Evolutionary conservation across 768 basidiomycete genomes (phyloP).

Genomic region (Cubamyces sp.): DNA sequence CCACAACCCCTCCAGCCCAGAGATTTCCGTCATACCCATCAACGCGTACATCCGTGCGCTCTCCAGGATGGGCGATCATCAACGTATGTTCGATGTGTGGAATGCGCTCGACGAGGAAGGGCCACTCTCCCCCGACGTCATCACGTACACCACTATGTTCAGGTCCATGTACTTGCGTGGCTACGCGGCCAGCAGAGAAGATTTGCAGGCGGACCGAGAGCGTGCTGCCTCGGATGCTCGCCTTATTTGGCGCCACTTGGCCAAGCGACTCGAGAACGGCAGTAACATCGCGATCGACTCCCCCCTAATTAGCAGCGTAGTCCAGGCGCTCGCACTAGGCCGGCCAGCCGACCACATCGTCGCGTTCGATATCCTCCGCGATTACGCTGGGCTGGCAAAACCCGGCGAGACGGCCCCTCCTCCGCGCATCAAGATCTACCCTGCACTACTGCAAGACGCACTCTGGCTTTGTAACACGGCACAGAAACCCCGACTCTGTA

Average conservation of each 20-base stretch:
- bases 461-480: slow-evolving; percentile 59
- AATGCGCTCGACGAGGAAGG: slow-evolving; percentile 68
- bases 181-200: slow-evolving; percentile 27
- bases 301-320: slow-evolving; percentile 52
- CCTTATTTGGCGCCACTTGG: slow-evolving; percentile 69
- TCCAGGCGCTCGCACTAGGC: slow-evolving; percentile 61
- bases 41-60: slow-evolving; percentile 70
- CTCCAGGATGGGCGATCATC: slow-evolving; percentile 58
- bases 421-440: slow-evolving; percentile 45
- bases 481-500: slow-evolving; percentile 49
- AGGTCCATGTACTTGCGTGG: slow-evolving; percentile 45
- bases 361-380: slow-evolving; percentile 63
- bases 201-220: slow-evolving; percentile 29
- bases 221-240: slow-evolving; percentile 69
- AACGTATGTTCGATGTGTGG: slow-evolving; percentile 78
- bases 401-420: slow-evolving; percentile 46
- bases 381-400: slow-evolving; percentile 63
- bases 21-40: slow-evolving; percentile 56
- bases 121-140: slow-evolving; percentile 59
- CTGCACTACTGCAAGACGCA: slow-evolving; percentile 54
- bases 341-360: slow-evolving; percentile 62
- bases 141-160: slow-evolving; percentile 71
- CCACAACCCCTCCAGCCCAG: slow-evolving; percentile 48
- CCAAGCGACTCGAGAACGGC: slow-evolving; percentile 52
- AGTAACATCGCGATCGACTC: slow-evolving; percentile 56